Evolutionary conservation across 352 stramenopile genomes (phyloP), one percentile per base, ranked within the genome.

Genomic region (Phytophthora syringae): DNA sequence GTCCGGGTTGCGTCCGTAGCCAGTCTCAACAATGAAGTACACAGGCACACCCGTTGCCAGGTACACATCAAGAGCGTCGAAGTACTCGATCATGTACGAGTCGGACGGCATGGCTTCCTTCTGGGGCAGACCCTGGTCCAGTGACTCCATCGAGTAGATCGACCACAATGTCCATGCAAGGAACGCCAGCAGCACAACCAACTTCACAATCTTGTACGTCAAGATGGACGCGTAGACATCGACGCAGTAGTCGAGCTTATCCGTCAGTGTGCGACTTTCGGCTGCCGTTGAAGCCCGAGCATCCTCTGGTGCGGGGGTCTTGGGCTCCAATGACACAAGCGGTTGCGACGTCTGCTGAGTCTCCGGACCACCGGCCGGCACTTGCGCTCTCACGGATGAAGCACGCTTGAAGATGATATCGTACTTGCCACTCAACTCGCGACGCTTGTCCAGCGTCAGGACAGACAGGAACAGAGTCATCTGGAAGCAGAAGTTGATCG

Each of bases 1-100:
- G 20, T 77, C 63, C 20, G 80, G 80, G 49, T 90, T 88, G 20
- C 70, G 60, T 13, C 67, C 76, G 39, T 87, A 83, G 9, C 79
- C 81, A 25, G 67, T 68, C 50, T 90, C 79, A 39, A 90, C 75
- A 34, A 90, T 80, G 37, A 86, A 90, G 67, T 86, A 90, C 42
- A 90, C 75, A 2, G 81, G 81, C 10, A 75, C 57, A 52, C 81
- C 81, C 16, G 81, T 90, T 27, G 77, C 77, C 18, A 88, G 52
- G 21, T 87, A 84, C 22, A 61, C 60, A 28, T 90, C 78, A 21
- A 89, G 52, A 10, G 78, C 76, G 45, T 88, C 72, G 25, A 90
- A 90, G 51, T 88, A 90, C 9, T 78, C 58, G n/a, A 84, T 81
- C 77, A 90, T 74, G 60, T 90, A 90, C 39, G 81, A 90, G 12